A percentile compares a stretch with the other conserved stretches of the same genome.
These are phyloP conservation scores for Hippophae rhamnoides DNA, from an alignment of 306 rosid genomes.

Conservation along the genomic window DNA sequence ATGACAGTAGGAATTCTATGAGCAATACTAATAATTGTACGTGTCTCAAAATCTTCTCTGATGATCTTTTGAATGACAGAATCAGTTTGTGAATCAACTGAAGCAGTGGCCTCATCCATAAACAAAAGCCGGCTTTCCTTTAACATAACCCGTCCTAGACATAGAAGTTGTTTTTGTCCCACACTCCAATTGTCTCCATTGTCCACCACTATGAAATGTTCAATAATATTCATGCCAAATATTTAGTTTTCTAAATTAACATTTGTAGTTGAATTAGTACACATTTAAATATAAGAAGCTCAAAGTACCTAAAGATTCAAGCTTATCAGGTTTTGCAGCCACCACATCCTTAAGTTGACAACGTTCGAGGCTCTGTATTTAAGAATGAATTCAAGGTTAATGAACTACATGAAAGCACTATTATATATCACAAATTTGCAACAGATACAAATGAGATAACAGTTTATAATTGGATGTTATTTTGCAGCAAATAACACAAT, in stretches of 20 bases:
- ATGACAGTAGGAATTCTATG: conserved; percentile 94
- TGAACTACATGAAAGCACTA: neutral
- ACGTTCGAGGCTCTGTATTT: conserved; percentile 61
- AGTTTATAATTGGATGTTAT: too few relatives aligned
- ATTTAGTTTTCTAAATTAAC: too few relatives aligned
- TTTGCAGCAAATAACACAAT: too few relatives aligned
- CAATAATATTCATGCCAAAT: too few relatives aligned
- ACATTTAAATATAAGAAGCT: neutral
- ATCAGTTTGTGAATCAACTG: conserved; percentile 95
- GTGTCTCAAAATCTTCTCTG: conserved; percentile 70
- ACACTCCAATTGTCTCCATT: conserved; percentile 98
- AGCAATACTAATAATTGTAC: conserved; percentile 95
- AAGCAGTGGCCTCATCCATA: conserved; percentile 96
- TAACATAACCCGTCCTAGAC: conserved; percentile 87
- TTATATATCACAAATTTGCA: too few relatives aligned
- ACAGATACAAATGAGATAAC: too few relatives aligned
- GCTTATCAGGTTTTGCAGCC: conserved; percentile 73
- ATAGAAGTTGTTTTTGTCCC: conserved; percentile 92
- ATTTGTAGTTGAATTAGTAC: too few relatives aligned
- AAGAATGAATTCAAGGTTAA: neutral
- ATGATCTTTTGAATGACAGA: conserved; percentile 79
- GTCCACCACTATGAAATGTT: conserved; percentile 44
- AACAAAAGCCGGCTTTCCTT: conserved; percentile 74
- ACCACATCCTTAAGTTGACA: conserved; percentile 88
- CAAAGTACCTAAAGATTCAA: conserved; percentile 54